A percentile compares a stretch with the other conserved stretches of the same genome.
Conservation (phyloP, 108 stramenopile genomes). For the Poteriospumella lacustris region DNA sequence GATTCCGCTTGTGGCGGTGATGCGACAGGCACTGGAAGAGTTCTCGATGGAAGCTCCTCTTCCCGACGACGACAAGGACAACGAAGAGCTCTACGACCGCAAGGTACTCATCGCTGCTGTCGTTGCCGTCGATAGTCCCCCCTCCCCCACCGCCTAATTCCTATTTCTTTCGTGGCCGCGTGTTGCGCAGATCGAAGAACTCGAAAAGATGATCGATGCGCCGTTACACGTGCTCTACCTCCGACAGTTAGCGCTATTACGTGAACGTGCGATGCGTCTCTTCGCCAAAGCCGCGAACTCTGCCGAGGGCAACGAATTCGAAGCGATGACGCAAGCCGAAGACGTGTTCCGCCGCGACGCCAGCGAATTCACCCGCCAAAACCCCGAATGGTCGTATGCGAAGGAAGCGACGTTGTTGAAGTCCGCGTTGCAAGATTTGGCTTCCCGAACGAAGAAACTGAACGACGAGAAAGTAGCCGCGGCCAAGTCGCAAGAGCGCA, state of each 20-base stretch:
- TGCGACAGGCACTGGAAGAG: conserved; percentile 66
- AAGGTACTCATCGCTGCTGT: conserved; percentile 41
- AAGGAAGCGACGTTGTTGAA: conserved; percentile 66
- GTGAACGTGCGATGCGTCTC: conserved; percentile 73
- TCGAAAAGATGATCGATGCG: conserved; percentile 76
- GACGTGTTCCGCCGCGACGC: conserved; percentile 71
- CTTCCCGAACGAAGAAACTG: conserved; percentile 67
- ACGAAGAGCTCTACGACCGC: conserved; percentile 69
- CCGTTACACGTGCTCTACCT: conserved; percentile 83
- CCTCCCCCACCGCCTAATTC: neutral
- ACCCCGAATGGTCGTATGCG: conserved; percentile 75
- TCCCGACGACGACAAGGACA: conserved; percentile 56
- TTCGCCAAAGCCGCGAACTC: conserved; percentile 70
- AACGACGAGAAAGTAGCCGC: conserved; percentile 66
- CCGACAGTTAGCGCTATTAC: conserved; percentile 69
- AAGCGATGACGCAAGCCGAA: conserved; percentile 88
- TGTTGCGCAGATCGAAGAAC: conserved; percentile 58
- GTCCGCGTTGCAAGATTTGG: conserved; percentile 74
- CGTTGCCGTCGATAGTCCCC: neutral
- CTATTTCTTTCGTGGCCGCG: neutral
- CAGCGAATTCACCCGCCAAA: conserved; percentile 70
- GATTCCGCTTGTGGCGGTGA: neutral
- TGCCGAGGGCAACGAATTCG: conserved; percentile 76
- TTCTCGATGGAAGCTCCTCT: conserved; percentile 78
- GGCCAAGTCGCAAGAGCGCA: conserved; percentile 75